These are phyloP conservation scores for Cladosporium sp. DNA, from an alignment of 2,329 filamentous ascomycete genomes.

Conservation along the genomic window DNA sequence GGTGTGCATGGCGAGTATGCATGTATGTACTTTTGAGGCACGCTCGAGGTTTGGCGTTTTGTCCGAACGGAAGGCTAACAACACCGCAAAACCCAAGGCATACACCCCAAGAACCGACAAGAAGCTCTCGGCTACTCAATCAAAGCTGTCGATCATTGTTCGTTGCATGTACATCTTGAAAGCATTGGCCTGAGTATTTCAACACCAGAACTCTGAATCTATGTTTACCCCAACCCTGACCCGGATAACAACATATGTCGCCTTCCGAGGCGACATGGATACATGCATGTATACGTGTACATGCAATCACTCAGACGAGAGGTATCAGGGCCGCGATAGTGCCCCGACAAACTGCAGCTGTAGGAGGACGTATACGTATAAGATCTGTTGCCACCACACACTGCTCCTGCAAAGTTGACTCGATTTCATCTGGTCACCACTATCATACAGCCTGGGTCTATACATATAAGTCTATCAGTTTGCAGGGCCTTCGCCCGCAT, in stretches of 20 bases:
- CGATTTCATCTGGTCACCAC: not conserved
- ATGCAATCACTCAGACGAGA: too few relatives aligned
- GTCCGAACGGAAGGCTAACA: too few relatives aligned
- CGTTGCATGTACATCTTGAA: not conserved
- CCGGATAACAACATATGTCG: not conserved
- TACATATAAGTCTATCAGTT: not conserved
- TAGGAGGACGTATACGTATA: not conserved
- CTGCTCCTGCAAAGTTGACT: not conserved
- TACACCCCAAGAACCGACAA: too few relatives aligned
- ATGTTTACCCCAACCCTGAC: not conserved
- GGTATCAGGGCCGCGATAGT: too few relatives aligned
- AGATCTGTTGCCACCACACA: not conserved
- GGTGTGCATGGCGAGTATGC: too few relatives aligned
- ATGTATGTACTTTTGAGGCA: too few relatives aligned
- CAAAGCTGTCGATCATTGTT: not conserved
- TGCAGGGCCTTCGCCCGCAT: conserved; percentile 16
- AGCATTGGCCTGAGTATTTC: not conserved
- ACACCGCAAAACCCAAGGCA: too few relatives aligned
- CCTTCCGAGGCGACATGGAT: too few relatives aligned
- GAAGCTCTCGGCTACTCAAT: too few relatives aligned
- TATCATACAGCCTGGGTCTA: not conserved
- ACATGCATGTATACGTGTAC: too few relatives aligned
- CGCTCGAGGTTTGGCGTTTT: too few relatives aligned
- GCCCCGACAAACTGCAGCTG: too few relatives aligned
- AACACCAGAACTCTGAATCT: not conserved